These are phyloP conservation scores for Gossypium ekmanianum DNA, from an alignment of 345 rosid genomes.

Conservation along the genomic window DNA sequence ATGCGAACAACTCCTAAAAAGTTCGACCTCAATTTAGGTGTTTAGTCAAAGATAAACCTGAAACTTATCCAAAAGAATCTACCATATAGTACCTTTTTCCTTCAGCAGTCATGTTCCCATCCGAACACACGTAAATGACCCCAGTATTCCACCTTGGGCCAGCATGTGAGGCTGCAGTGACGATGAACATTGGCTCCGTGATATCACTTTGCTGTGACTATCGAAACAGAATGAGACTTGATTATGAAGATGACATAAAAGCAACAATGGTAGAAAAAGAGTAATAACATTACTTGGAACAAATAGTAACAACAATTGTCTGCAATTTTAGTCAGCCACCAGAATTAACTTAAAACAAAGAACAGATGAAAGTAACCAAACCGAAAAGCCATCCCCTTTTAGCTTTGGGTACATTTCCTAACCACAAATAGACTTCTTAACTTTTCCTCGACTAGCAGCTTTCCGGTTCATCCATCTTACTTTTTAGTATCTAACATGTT, in stretches of 20 bases:
- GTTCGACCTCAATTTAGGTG: too few relatives aligned
- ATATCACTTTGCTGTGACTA: not conserved
- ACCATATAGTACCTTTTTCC: not conserved
- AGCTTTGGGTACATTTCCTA: constrained; percentile 26
- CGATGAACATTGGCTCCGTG: not conserved
- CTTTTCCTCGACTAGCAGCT: constrained; percentile 32
- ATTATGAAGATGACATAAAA: not conserved
- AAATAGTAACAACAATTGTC: constrained; percentile 35
- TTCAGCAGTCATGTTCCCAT: not conserved
- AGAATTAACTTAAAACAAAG: constrained; percentile 24
- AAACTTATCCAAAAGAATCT: not conserved
- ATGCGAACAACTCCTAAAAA: too few relatives aligned
- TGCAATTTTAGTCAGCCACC: constrained; percentile 33
- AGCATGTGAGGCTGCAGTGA: not conserved
- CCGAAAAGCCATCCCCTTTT: constrained; percentile 27
- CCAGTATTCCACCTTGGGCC: not conserved
- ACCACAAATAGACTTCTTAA: constrained; percentile 34
- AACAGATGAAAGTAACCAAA: constrained; percentile 17
- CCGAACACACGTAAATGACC: not conserved
- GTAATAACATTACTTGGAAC: constrained; percentile 37
- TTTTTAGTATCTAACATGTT: constrained; percentile 44
- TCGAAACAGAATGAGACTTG: not conserved
- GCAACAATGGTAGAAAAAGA: constrained; percentile 3
- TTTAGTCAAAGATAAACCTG: too few relatives aligned
- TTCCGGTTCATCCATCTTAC: constrained; percentile 30